phyloP scores from a whole-genome alignment of 2,329 filamentous ascomycete species.

The Ophiostoma angusticollis region DNA sequence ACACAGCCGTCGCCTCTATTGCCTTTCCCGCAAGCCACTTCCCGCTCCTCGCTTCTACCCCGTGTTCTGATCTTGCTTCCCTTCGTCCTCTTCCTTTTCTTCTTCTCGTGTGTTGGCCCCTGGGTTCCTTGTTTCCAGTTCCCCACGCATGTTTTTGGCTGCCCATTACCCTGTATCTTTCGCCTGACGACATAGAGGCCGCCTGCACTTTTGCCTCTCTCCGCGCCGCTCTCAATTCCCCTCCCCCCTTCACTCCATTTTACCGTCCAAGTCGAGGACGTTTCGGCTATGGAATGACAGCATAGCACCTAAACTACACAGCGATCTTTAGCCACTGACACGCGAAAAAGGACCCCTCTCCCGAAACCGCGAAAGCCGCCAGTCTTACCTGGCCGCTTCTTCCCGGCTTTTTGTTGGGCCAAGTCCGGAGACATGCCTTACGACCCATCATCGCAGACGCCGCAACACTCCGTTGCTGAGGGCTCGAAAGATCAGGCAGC shows the following conservation, averaged over 20 bases:
- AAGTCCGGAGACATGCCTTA: slow-evolving; percentile 19
- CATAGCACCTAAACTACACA: not conserved
- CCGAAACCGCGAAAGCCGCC: not conserved
- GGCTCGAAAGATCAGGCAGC: slow-evolving; percentile 32
- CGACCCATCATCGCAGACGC: slow-evolving; percentile 23
- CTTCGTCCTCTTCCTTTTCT: slow-evolving; percentile 5
- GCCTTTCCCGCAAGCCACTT: not conserved
- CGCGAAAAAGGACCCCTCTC: slow-evolving; percentile 2
- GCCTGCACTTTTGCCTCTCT: not conserved
- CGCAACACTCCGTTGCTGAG: slow-evolving; percentile 20
- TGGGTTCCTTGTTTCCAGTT: too few relatives aligned
- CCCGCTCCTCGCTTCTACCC: too few relatives aligned
- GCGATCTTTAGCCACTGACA: slow-evolving; percentile 4
- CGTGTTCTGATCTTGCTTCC: not conserved
- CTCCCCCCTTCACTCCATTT: not conserved
- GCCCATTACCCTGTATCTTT: too few relatives aligned
- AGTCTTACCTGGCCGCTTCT: slow-evolving; percentile 1
- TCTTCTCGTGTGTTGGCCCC: too few relatives aligned
- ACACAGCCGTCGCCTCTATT: slow-evolving; percentile 4
- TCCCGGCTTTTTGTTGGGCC: slow-evolving; percentile 9
- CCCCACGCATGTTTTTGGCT: too few relatives aligned
- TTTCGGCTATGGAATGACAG: not conserved
- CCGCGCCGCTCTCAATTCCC: not conserved
- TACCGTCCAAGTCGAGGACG: not conserved
- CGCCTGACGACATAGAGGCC: too few relatives aligned